A percentile compares a stretch with the other conserved stretches of the same genome.
Conservation (phyloP, 495 filamentous ascomycete genomes). For the Penicillium cosmopolitanum region DNA sequence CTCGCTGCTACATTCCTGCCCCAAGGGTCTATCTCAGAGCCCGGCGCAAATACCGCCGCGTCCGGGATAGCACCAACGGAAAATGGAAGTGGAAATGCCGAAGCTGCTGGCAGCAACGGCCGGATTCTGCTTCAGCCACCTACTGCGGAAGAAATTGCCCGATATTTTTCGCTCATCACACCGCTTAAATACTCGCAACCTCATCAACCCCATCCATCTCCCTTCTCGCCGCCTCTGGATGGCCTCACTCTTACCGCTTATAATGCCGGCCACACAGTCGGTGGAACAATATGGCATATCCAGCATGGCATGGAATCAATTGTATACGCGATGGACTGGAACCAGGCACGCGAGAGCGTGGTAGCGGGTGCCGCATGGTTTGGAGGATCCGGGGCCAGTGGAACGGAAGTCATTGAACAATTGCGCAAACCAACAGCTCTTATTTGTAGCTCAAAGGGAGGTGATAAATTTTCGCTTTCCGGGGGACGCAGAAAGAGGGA, state of each 20-base stretch:
- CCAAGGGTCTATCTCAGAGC: conserved; percentile 67
- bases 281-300: conserved; percentile 98
- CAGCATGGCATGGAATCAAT: conserved; percentile 97
- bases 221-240: conserved; percentile 84
- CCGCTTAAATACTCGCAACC: conserved; percentile 96
- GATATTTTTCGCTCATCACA: conserved; percentile 91
- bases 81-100: conserved; percentile 26
- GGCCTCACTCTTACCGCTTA: conserved; percentile 97
- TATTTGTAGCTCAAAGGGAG: conserved; percentile 84
- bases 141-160: conserved; percentile 82
- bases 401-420: conserved; percentile 90
- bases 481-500: conserved; percentile 80
- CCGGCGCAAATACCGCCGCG: conserved; percentile 54
- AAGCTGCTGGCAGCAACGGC: conserved; percentile 35
- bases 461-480: conserved; percentile 68
- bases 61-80: conserved; percentile 32
- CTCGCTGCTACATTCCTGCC: conserved; percentile 81
- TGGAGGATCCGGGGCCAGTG: conserved; percentile 75
- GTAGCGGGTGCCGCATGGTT: conserved; percentile 93
- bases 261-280: conserved; percentile 92
- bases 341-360: conserved; percentile 91
- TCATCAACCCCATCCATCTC: conserved; percentile 81
- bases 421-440: conserved; percentile 90
- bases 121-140: conserved; percentile 79
- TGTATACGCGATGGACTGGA: conserved; percentile 98